These are phyloP conservation scores for Rhizophora apiculata DNA, from an alignment of 345 rosid species.

Conservation along the genomic window DNA sequence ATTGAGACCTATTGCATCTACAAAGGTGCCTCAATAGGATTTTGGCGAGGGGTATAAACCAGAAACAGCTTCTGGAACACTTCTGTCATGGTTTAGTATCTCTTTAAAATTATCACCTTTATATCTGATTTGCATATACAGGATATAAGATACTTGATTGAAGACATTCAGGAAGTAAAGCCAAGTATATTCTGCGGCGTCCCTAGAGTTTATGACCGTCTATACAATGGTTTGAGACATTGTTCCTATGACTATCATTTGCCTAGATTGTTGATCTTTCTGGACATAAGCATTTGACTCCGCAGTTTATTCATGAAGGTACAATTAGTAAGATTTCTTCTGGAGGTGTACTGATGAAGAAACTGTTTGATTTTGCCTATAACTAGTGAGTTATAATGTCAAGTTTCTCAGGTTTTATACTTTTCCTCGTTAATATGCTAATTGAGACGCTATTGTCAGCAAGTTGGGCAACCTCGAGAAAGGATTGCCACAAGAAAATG, in stretches of 20 bases:
- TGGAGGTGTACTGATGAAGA: slow-evolving; percentile 62
- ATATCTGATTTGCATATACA: slow-evolving; percentile 15
- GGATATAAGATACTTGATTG: slow-evolving; percentile 76
- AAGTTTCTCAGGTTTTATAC: slow-evolving; percentile 2
- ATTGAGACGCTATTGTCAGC: slow-evolving; percentile 42
- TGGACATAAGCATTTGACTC: neutral
- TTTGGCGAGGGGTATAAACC: slow-evolving; percentile 76
- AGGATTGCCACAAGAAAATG: slow-evolving; percentile 77
- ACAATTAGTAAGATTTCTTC: slow-evolving; percentile 58
- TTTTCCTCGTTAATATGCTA: slow-evolving; percentile 10
- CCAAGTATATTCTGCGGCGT: slow-evolving; percentile 81
- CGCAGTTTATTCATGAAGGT: slow-evolving; percentile 46
- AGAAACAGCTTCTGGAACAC: neutral
- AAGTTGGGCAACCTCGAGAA: slow-evolving; percentile 65
- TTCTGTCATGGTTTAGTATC: neutral
- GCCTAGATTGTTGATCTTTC: neutral
- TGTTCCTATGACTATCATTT: neutral
- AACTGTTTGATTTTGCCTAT: slow-evolving; percentile 65
- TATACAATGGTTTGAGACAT: slow-evolving; percentile 55
- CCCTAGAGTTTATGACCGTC: slow-evolving; percentile 83
- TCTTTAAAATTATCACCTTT: neutral
- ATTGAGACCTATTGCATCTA: slow-evolving; percentile 75
- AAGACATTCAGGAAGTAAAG: slow-evolving; percentile 79
- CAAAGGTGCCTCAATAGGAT: slow-evolving; percentile 78
- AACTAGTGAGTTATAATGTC: slow-evolving; percentile 59